phyloP scores from a whole-genome alignment of 371 early-diverging fungal genomes.

The Mortierella sp. region DNA sequence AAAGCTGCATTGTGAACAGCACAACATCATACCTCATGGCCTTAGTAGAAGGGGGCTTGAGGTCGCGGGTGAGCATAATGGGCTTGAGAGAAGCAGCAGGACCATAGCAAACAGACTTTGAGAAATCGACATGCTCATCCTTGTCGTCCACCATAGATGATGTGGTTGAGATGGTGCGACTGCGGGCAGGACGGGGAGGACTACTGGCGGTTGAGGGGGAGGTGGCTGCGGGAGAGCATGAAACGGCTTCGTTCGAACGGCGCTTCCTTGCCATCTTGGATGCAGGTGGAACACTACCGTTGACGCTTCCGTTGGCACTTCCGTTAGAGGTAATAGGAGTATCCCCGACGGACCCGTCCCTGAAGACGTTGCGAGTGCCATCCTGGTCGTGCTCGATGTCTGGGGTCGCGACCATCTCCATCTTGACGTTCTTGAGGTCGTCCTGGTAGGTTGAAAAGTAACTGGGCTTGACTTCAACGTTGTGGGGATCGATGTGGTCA shows the following conservation, averaged over 20 bases:
- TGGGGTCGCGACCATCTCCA: constrained; percentile 41
- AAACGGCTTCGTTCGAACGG: constrained; percentile 48
- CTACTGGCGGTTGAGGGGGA: constrained; percentile 40
- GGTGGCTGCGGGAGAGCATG: constrained; percentile 28
- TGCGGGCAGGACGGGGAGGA: constrained; percentile 46
- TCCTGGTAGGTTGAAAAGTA: constrained; percentile 46
- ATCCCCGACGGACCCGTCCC: constrained; percentile 21
- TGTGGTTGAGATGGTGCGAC: constrained; percentile 51
- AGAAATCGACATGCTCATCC: constrained; percentile 31
- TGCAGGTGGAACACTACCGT: constrained; percentile 9
- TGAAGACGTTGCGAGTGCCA: constrained; percentile 21
- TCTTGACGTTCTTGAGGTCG: constrained; percentile 44
- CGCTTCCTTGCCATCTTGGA: constrained; percentile 49
- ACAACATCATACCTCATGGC: constrained; percentile 33
- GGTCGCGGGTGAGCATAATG: constrained; percentile 48
- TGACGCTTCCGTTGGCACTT: constrained; percentile 20
- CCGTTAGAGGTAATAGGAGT: constrained; percentile 14
- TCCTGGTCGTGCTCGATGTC: constrained; percentile 42
- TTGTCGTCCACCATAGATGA: constrained; percentile 52
- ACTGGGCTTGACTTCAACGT: constrained; percentile 53
- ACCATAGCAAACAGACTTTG: constrained; percentile 14
- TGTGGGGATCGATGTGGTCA: constrained; percentile 55
- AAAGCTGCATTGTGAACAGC: neutral
- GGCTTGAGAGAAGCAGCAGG: constrained; percentile 33
- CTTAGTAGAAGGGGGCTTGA: constrained; percentile 44